Base-by-base conservation (phyloP, 1,139 yeast species). In the Pichia kudriavzevii region DNA sequence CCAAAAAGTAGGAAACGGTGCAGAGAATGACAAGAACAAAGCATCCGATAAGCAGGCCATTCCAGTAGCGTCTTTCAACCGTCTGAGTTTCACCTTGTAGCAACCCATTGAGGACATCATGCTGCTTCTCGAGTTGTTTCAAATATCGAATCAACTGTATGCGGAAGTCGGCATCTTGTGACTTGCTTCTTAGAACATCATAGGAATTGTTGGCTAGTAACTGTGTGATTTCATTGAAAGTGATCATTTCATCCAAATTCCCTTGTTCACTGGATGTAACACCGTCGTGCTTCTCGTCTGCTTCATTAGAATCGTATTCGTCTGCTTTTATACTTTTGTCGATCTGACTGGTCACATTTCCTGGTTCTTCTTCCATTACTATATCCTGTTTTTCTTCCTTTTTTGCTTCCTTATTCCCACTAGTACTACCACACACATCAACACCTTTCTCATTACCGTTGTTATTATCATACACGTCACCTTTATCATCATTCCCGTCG, bases 1-100 rank as follows among this genome's bases (percentile, higher is more conserved):
- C 39, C 15, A 38, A 32, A 11, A 21, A 27, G 34, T 38, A 35
- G 30, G 39, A 38, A 7, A 35, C 19, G 26, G 22, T 18, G 25
- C 39, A 38, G 5, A 38, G 26, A 6, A 31, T 13, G 13, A 35
- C 15, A 28, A 38, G 28, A 7, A 26, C 24, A 14, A 25, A 22
- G n/a, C 16, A 27, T 11, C 17, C 33, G 3, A 23, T 11, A n/a
- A n/a, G n/a, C n/a, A n/a, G n/a, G n/a, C n/a, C n/a, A n/a, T n/a
- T n/a, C n/a, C n/a, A n/a, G n/a, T n/a, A n/a, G n/a, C n/a, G n/a
- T n/a, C n/a, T n/a, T n/a, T n/a, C n/a, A n/a, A n/a, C n/a, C n/a
- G n/a, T n/a, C n/a, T n/a, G n/a, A 20, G 24, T 17, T 20, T 16
- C 26, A 9, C 19, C 15, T 11, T 29, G 21, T 13, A 36, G 29